Percentiles rank a stretch among this genome's conserved stretches.
Evolutionary conservation across 371 early-diverging fungal genomes (phyloP).

Genomic region (Zancudomyces culisetae): DNA sequence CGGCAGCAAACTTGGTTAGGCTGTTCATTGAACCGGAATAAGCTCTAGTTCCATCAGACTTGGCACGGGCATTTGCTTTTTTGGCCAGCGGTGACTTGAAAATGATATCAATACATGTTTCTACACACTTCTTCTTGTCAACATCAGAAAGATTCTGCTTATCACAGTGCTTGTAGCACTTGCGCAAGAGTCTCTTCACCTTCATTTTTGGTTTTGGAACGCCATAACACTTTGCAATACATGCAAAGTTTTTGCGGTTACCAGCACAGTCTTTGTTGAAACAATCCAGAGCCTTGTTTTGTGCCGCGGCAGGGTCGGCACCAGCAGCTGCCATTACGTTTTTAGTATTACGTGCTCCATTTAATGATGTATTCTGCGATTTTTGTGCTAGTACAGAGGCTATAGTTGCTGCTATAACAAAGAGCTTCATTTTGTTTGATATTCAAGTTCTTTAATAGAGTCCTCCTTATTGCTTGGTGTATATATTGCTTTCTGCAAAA

Average conservation of each 20-base stretch:
- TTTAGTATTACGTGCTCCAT: too few relatives aligned
- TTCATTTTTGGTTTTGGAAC: not conserved
- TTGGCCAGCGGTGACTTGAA: not conserved
- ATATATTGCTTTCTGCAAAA: too few relatives aligned
- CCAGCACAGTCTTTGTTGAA: not conserved
- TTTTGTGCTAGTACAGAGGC: too few relatives aligned
- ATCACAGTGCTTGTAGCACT: not conserved
- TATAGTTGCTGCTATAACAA: too few relatives aligned
- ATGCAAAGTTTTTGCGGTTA: not conserved
- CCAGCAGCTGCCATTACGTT: too few relatives aligned
- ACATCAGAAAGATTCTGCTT: not conserved
- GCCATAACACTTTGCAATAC: not conserved
- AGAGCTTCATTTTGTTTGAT: too few relatives aligned
- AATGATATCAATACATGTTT: not conserved
- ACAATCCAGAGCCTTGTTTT: not conserved
- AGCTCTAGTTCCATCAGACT: not conserved
- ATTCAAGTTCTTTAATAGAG: too few relatives aligned
- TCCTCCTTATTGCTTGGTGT: too few relatives aligned
- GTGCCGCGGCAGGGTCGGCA: not conserved
- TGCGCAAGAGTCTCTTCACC: not conserved
- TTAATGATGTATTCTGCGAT: too few relatives aligned
- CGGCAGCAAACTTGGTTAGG: not conserved
- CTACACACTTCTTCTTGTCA: not conserved
- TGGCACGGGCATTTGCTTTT: not conserved
- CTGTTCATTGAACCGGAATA: not conserved